phyloP scores from a whole-genome alignment of 176 grass and related monocot species.

The Oryza longistaminata region DNA sequence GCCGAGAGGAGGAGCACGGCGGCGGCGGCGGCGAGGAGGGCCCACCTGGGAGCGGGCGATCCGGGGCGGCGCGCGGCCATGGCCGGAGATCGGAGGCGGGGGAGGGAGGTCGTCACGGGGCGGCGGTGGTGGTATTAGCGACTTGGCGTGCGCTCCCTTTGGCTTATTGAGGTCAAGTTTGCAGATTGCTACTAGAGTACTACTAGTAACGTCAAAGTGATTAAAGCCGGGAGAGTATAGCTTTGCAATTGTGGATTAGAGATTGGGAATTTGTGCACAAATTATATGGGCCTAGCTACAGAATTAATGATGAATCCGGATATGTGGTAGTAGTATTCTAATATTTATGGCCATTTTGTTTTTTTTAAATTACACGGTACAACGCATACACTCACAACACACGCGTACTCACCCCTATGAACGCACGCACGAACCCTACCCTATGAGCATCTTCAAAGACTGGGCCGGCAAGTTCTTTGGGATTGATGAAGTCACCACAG shows the following conservation, averaged over 20 bases:
- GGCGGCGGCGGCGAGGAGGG: conserved; percentile 31
- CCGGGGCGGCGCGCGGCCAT: conserved; percentile 48
- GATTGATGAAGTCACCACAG: no score
- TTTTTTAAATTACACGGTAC: no score
- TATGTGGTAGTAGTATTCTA: no score
- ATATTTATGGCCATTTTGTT: no score
- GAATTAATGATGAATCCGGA: no score
- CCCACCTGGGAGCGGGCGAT: conserved; percentile 30
- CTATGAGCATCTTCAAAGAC: no score
- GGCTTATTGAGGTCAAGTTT: conserved; percentile 9
- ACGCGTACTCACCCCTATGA: no score
- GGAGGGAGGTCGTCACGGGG: conserved; percentile 32
- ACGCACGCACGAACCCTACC: no score
- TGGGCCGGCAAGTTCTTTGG: no score
- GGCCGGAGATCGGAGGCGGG: conserved; percentile 48
- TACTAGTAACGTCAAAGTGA: conserved; percentile 6
- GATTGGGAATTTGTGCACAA: neutral
- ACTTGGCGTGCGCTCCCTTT: neutral
- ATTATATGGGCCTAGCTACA: no score
- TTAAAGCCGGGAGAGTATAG: conserved; percentile 35
- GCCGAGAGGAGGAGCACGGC: conserved; percentile 13
- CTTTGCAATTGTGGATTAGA: conserved; percentile 2
- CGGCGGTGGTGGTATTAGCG: neutral
- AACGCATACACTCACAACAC: no score
- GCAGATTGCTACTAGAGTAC: conserved; percentile 24